phyloP scores from a whole-genome alignment of 495 filamentous ascomycete species.

The Hyphodiscus hymeniophilus region DNA sequence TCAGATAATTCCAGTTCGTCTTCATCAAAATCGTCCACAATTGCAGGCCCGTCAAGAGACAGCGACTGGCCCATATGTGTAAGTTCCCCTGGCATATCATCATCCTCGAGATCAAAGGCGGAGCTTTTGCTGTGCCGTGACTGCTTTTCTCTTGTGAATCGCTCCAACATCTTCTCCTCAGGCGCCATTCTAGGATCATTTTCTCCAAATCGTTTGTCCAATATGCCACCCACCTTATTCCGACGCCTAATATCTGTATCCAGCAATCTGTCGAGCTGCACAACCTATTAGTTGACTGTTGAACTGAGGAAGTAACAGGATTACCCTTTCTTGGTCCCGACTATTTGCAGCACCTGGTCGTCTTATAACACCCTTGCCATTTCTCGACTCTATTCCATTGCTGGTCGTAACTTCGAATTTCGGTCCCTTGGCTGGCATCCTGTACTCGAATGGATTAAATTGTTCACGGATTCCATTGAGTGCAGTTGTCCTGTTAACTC shows the following conservation, averaged over 20 bases:
- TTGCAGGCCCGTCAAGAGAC: conserved; percentile 43
- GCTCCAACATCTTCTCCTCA: conserved; percentile 85
- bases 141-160: conserved; percentile 81
- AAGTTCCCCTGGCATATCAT: conserved; percentile 57
- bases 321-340: conserved; percentile 74
- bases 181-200: conserved; percentile 88
- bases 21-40: conserved; percentile 66
- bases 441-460: conserved; percentile 96
- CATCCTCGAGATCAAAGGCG: conserved; percentile 88
- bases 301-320: conserved; percentile 20
- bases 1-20: conserved; percentile 49
- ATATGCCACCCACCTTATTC: conserved; percentile 84
- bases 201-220: conserved; percentile 93
- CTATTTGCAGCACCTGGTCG: conserved; percentile 80
- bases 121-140: conserved; percentile 58
- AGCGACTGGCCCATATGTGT: conserved; percentile 79
- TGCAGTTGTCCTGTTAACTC: conserved; percentile 62
- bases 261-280: conserved; percentile 67
- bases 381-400: conserved; percentile 30
- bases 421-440: conserved; percentile 53
- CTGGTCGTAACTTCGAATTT: conserved; percentile 71
- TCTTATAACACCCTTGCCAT: conserved; percentile 46
- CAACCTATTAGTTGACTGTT: conserved; percentile 6
- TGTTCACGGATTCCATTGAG: conserved; percentile 80
- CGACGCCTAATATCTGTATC: conserved; percentile 77